Conservation (phyloP, 768 basidiomycete species). For the Solioccasus polychromus region DNA sequence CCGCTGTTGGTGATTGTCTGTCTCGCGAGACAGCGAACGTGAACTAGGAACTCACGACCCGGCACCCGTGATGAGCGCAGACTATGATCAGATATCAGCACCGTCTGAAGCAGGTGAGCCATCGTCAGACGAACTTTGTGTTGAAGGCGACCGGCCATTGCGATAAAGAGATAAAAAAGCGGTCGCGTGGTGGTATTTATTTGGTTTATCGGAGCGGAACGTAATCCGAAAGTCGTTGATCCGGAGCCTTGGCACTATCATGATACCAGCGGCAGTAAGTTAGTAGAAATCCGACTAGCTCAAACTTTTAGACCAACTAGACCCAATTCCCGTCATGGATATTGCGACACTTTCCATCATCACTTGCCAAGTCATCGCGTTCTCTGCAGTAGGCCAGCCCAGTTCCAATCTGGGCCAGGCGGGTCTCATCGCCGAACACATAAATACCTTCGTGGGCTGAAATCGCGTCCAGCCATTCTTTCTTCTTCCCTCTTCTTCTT, state of each 20-base stretch:
- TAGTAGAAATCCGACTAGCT: neutral
- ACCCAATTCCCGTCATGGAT: neutral
- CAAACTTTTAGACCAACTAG: neutral
- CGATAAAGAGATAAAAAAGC: too few relatives aligned
- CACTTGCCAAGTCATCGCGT: neutral
- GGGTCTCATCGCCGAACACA: conserved; percentile 18
- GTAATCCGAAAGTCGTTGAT: too few relatives aligned
- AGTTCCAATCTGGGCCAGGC: conserved; percentile 17
- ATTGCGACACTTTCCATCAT: neutral
- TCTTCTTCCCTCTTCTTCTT: neutral
- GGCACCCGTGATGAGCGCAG: conserved; percentile 82
- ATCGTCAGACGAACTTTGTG: conserved; percentile 48
- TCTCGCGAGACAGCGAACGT: neutral
- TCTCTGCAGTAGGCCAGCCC: conserved; percentile 2
- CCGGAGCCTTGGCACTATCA: too few relatives aligned
- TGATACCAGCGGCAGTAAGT: too few relatives aligned
- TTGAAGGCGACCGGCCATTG: conserved; percentile 46
- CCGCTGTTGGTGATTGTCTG: conserved; percentile 53
- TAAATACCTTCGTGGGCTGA: conserved; percentile 18
- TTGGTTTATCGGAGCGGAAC: too few relatives aligned
- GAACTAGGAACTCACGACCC: conserved; percentile 70
- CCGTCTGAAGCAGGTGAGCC: neutral
- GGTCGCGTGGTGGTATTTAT: conserved; percentile 8
- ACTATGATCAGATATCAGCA: conserved; percentile 38
- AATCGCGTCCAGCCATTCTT: neutral